Base-by-base conservation (phyloP, 768 basidiomycete genomes). In the Serendipita sp. region DNA sequence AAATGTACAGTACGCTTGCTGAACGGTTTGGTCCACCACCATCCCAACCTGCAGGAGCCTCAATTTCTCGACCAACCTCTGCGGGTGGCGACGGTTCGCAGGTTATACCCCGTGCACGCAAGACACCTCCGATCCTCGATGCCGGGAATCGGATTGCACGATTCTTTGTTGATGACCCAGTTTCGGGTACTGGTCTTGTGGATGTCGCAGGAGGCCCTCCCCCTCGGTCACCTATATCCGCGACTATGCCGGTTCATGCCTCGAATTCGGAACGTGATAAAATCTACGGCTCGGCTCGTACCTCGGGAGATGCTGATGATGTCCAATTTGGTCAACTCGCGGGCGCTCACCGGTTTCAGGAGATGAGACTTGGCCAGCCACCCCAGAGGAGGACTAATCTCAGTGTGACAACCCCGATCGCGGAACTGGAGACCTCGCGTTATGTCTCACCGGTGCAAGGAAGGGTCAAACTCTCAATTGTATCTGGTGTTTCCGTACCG, bases 151-250 rank as follows among this genome's bases (percentile, higher is more conserved):
- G 53, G 11, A 58, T 11, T 58, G 53, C 53, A 33, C 53, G 53
- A n/a, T 58, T 58, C 53, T 58, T 58, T n/a, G 53, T 58, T n/a
- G 53, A 58, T 58, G 53, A 58, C 30, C 53, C 53, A 58, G 28
- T 30, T 20, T n/a, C 20, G 17, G 53, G 53, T n/a, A 20, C 4
- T 34, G 24, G 20, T 28, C 24, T 58, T n/a, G 53, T 58, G 20
- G 53, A 58, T 58, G 53, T 58, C n/a, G 53, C 53, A 11, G 30
- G 30, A 5, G 53, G 53, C 20, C 53, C 53, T 9, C 53, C 53
- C 11, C 53, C 53, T 58, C 53, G 53, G 26, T 58, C 53, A 24
- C 53, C 53, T n/a, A 58, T 58, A 24, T 58, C 53, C 17, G 53
- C 53, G 26, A n/a, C 17, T 11, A 58, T 58, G 53, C 24, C 24